A percentile compares a stretch with the other conserved stretches of the same genome.
phyloP scores from a whole-genome alignment of 345 rosid species.

The Melaleuca alternifolia region DNA sequence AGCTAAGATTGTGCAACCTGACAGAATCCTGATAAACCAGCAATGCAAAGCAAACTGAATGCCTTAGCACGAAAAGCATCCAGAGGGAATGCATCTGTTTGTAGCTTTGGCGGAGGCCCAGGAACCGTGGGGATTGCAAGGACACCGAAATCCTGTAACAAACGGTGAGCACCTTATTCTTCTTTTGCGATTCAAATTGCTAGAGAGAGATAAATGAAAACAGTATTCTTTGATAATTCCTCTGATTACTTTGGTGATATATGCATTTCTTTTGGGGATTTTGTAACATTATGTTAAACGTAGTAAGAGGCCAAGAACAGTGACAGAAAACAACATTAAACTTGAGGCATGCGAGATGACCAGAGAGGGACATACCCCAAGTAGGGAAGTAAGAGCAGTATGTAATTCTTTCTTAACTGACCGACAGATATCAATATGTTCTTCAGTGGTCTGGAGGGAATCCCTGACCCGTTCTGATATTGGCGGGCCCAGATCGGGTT shows the following conservation, averaged over 20 bases:
- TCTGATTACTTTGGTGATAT: constrained; percentile 1
- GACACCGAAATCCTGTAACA: constrained; percentile 44
- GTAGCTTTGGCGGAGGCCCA: constrained; percentile 72
- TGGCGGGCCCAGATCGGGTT: constrained; percentile 75
- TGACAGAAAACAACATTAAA: constrained; percentile 2
- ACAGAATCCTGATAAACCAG: constrained; percentile 84
- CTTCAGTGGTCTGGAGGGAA: constrained; percentile 42
- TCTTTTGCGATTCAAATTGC: not conserved
- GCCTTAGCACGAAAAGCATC: constrained; percentile 51
- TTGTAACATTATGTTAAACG: not conserved
- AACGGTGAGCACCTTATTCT: not conserved
- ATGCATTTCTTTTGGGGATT: not conserved
- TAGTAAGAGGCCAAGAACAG: not conserved
- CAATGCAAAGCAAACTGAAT: constrained; percentile 62
- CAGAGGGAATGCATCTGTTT: constrained; percentile 36
- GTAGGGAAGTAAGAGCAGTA: constrained; percentile 48
- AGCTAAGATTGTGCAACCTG: constrained; percentile 30
- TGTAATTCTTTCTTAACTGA: constrained; percentile 39
- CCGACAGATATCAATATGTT: constrained; percentile 29
- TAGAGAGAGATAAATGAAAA: not conserved
- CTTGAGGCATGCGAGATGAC: not conserved
- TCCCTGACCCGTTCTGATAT: constrained; percentile 53
- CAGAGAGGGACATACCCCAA: constrained; percentile 38
- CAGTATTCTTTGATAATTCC: not conserved
- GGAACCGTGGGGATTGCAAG: constrained; percentile 78